Evolutionary conservation across 2,329 filamentous ascomycete species (phyloP).

Genomic region (Aspergillus calidoustus): DNA sequence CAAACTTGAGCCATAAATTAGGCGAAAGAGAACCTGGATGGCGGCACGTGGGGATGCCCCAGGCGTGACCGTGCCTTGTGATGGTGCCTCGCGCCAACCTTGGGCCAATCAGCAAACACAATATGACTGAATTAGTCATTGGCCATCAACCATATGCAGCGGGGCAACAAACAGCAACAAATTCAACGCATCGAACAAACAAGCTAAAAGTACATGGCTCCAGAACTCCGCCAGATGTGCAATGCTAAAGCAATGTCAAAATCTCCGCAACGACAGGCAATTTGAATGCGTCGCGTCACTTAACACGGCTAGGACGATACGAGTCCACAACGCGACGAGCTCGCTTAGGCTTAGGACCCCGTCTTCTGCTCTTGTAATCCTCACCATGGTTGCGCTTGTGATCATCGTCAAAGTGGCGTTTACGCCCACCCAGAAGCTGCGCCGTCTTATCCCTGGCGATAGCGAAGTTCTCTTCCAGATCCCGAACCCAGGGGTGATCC

Average conservation of each 20-base stretch:
- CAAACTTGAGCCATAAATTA: constrained; percentile 1
- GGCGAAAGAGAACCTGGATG: background rate
- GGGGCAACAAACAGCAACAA: background rate
- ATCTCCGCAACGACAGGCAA: background rate
- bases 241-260: too few relatives aligned
- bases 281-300: background rate
- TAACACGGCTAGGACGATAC: constrained; percentile 26
- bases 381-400: background rate
- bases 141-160: background rate
- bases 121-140: background rate
- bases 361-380: constrained; percentile 4
- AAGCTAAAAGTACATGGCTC: background rate
- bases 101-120: constrained; percentile 7
- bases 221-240: too few relatives aligned
- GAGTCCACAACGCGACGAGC: constrained; percentile 28
- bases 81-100: constrained; percentile 7
- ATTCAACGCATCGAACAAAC: background rate
- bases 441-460: constrained; percentile 42
- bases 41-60: constrained; percentile 3
- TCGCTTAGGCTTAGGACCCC: constrained; percentile 18
- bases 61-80: constrained; percentile 13
- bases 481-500: constrained; percentile 35
- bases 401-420: constrained; percentile 42
- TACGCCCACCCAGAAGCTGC: constrained; percentile 43
- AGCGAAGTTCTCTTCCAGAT: constrained; percentile 39